Evolutionary conservation across 208 protist genomes (phyloP), one percentile per base, ranked within the genome.

Genomic region (Trypanosomatidae sp.): DNA sequence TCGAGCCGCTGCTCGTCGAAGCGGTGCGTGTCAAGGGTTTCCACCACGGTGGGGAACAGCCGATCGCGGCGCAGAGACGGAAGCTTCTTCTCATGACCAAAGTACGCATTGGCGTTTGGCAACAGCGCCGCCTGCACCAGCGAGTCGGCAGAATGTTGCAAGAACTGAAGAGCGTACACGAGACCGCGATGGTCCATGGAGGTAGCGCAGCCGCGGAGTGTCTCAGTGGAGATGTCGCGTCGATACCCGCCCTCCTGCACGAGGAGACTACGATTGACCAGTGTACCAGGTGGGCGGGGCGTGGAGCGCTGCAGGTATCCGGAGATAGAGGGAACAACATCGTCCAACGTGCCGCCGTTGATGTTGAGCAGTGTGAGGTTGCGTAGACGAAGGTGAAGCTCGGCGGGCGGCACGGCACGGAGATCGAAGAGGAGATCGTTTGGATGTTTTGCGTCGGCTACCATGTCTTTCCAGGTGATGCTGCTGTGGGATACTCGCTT

Each of bases 141-240:
- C 33, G 86, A 95, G 55, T 86, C 69, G 0, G 84, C 82, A 3
- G 82, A 79, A 41, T 80, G 62, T 58, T 85, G 74, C 67, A 95
- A 50, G 33, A 95, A 86, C 69, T 93, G 88, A n/a, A 82, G 59
- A 22, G 83, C 77, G 69, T 93, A 95, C n/a, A 95, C 91, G 10
- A 95, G 80, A 25, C 84, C 86, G 13, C 88, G 86, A 76, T 95
- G 91, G 52, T 86, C 89, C 66, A 92, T 84, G 19, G 91, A 50
- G 22, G 81, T 68, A 13, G 87, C 88, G 67, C 87, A 91, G 36
- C 79, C 85, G 0, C 91, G 91, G 67, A 95, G 66, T 69, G 79
- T 83, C 60, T 95, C 86, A 9, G 88, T 93, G 15, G 79, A 91
- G 6, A 93, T 12, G 76, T 93, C 91, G 39, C 88, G 81, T 6